Conservation (phyloP, 1,284 basidiomycete genomes). For the Kwoniella shivajii region DNA sequence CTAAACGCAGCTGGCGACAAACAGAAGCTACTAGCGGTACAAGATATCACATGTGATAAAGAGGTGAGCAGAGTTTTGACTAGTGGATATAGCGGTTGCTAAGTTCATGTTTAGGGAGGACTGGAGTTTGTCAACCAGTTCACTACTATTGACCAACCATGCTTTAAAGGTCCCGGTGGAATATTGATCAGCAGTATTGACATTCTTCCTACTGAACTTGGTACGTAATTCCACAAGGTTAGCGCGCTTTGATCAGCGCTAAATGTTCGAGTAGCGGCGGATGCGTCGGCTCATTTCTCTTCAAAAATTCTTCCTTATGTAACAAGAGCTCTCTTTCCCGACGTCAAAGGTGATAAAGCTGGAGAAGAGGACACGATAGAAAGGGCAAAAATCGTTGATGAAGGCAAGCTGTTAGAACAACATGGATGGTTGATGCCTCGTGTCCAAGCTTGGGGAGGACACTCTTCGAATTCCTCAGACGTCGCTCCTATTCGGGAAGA, state of each 20-base stretch:
- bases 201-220: slow-evolving; percentile 80
- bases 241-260: no score
- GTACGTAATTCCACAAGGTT: slow-evolving; percentile 56
- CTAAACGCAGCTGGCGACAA: slow-evolving; percentile 57
- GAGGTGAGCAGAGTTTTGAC: no score
- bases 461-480: no score
- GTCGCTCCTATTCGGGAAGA: background rate
- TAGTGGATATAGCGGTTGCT: background rate
- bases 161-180: slow-evolving; percentile 60
- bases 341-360: slow-evolving; percentile 36
- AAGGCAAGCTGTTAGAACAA: slow-evolving; percentile 61
- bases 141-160: slow-evolving; percentile 74
- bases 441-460: slow-evolving; percentile 57
- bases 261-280: slow-evolving; percentile 58
- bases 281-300: slow-evolving; percentile 78
- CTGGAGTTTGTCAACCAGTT: slow-evolving; percentile 75
- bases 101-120: slow-evolving; percentile 62
- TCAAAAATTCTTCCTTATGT: slow-evolving; percentile 69
- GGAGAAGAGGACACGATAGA: slow-evolving; percentile 58
- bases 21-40: slow-evolving; percentile 64
- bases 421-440: slow-evolving; percentile 65
- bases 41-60: slow-evolving; percentile 84
- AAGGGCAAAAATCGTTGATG: slow-evolving; percentile 69
- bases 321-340: slow-evolving; percentile 49
- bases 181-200: slow-evolving; percentile 83